Evolutionary conservation across 2,329 filamentous ascomycete genomes (phyloP), one percentile per base, ranked within the genome.

Genomic region (Dothiorella sarmentorum): DNA sequence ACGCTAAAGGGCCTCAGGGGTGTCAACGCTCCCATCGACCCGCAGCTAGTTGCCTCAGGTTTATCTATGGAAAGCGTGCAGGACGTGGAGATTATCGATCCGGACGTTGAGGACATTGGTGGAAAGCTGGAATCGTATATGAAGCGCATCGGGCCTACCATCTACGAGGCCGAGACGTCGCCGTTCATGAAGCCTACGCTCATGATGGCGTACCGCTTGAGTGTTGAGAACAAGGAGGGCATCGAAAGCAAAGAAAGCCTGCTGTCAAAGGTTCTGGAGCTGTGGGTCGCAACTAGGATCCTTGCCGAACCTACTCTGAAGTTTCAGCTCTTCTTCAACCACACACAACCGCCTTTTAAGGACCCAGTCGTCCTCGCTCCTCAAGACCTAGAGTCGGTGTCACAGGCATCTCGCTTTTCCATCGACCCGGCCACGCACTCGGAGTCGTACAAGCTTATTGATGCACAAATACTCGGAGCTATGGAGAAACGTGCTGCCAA

Each of bases 231-330:
- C 56, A 65, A 69, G 24, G 58, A 55, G 20, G 43, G 58, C 29
- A 31, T 61, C 31, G 33, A 15, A 35, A 60, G 18, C 31, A 62
- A 45, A 67, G 78, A 82, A 63, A 68, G 70, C 15, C 70, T 84
- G 9, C 69, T 85, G 11, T 70, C 76, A 17, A 78, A 80, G 42
- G 76, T 77, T 2, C 68, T 84, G 45, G 80, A 85, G 62, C 72
- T 85, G 4, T 85, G 82, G 81, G 75, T 80, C 27, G 76, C 78
- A 13, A 85, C 82, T 7, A 75, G 77, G 37, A 75, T 85, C 44
- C 74, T 85, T 15, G 77, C 78, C n/a, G 77, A 80, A 20, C 71
- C 68, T 3, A 73, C 78, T 22, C 63, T 80, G 22, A 71, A 71
- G 47, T 80, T 80, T 75, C 76, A 80, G 60, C 69, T 80, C 3